phyloP scores from a whole-genome alignment of 257 asterid species.

The Ajuga chamaepitys region DNA sequence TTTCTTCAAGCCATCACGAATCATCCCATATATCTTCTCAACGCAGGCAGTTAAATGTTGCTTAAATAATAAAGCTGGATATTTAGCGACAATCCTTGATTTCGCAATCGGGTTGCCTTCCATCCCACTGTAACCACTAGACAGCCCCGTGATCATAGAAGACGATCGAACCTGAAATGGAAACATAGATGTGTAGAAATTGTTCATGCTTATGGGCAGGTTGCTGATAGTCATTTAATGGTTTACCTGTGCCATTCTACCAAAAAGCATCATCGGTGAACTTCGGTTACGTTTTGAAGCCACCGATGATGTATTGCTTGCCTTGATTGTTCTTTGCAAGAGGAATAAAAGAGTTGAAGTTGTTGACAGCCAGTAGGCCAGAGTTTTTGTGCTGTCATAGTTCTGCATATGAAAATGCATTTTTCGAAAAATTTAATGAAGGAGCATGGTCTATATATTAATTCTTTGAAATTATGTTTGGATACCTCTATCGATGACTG shows the following conservation, averaged over 20 bases:
- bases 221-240: constrained; percentile 14
- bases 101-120: constrained; percentile 61
- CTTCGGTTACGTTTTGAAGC: constrained; percentile 59
- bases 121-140: constrained; percentile 90
- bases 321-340: constrained; percentile 76
- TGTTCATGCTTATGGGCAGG: constrained; percentile 7
- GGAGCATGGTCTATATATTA: constrained; percentile 5
- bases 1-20: constrained; percentile 83
- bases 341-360: constrained; percentile 83
- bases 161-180: constrained; percentile 60
- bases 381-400: constrained; percentile 51
- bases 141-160: constrained; percentile 57
- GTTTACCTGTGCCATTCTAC: constrained; percentile 87
- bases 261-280: constrained; percentile 69
- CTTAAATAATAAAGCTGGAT: constrained; percentile 85
- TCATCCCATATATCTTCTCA: constrained; percentile 84
- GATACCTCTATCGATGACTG: constrained; percentile 81
- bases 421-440: not conserved
- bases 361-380: constrained; percentile 87
- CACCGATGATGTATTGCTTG: constrained; percentile 50
- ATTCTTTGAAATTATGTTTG: not conserved
- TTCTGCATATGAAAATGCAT: constrained; percentile 28
- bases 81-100: constrained; percentile 83
- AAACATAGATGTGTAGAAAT: constrained; percentile 19
- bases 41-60: constrained; percentile 91